phyloP scores from a whole-genome alignment of 2,329 filamentous ascomycete species.

The Aspergillus phoenicis region DNA sequence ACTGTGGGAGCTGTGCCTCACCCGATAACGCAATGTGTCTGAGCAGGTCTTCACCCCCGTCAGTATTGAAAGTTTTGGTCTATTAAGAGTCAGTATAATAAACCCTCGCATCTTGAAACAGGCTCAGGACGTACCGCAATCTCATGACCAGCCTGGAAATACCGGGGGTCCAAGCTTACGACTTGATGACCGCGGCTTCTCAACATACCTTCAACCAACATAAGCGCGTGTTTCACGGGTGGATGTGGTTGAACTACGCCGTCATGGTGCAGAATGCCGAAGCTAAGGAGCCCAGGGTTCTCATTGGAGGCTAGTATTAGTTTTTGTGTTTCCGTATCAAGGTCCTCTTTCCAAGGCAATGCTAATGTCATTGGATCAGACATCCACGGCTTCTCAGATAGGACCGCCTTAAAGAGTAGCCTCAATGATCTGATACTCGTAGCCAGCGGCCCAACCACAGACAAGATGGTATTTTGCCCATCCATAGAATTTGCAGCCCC shows the following conservation, averaged over 20 bases:
- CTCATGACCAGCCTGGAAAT: too few species aligned
- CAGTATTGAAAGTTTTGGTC: conserved; percentile 34
- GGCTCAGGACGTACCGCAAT: too few species aligned
- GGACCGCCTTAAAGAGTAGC: conserved; percentile 58
- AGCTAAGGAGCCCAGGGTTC: conserved; percentile 48
- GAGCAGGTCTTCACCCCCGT: conserved; percentile 56
- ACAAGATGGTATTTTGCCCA: conserved; percentile 65
- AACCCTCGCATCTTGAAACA: too few species aligned
- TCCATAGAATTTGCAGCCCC: conserved; percentile 65
- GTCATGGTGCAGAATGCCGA: conserved; percentile 60
- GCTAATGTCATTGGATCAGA: conserved; percentile 66
- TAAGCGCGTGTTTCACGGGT: conserved; percentile 59
- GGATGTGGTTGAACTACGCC: conserved; percentile 57
- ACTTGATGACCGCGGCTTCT: conserved; percentile 56
- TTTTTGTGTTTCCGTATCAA: too few species aligned
- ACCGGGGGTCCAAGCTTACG: too few species aligned
- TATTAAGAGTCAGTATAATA: too few species aligned
- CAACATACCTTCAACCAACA: conserved; percentile 53
- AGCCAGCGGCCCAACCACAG: conserved; percentile 65
- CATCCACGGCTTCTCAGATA: conserved; percentile 65
- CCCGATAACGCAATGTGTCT: conserved; percentile 57
- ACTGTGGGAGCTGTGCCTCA: conserved; percentile 53
- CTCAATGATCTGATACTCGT: conserved; percentile 58
- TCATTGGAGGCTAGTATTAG: conserved; percentile 32
- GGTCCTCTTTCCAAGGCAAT: conserved; percentile 63